Conservation (phyloP, 495 filamentous ascomycete species). For the Tuber indicum region DNA sequence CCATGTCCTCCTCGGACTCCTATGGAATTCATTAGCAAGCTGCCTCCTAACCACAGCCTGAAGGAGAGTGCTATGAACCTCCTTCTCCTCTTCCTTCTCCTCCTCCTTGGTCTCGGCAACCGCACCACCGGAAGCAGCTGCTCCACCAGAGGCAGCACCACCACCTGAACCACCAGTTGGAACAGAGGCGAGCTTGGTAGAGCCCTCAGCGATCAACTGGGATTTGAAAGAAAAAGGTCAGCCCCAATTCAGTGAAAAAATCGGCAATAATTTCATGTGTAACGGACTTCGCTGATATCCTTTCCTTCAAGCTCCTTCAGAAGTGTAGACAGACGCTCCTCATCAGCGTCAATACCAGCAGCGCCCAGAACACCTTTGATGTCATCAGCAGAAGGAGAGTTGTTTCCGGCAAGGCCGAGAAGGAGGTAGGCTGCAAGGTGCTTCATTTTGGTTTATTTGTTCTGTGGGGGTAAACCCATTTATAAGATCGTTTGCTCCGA, state of each 20-base stretch:
- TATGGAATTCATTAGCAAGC: slow-evolving; percentile 44
- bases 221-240: slow-evolving; percentile 18
- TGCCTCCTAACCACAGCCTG: slow-evolving; percentile 43
- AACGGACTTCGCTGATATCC: slow-evolving; percentile 83
- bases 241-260: background rate
- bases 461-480: slow-evolving; percentile 27
- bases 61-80: slow-evolving; percentile 47
- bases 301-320: slow-evolving; percentile 92
- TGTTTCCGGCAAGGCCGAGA: slow-evolving; percentile 87
- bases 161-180: slow-evolving; percentile 80
- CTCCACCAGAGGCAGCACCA: slow-evolving; percentile 57
- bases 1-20: slow-evolving; percentile 99
- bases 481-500: slow-evolving; percentile 9
- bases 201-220: slow-evolving; percentile 87
- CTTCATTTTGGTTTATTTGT: slow-evolving; percentile 76
- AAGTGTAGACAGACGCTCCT: slow-evolving; percentile 76
- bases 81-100: slow-evolving; percentile 66
- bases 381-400: slow-evolving; percentile 75
- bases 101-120: slow-evolving; percentile 63
- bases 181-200: slow-evolving; percentile 92
- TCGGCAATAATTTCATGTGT: background rate
- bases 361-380: slow-evolving; percentile 86
- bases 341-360: slow-evolving; percentile 92
- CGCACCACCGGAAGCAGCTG: slow-evolving; percentile 60
- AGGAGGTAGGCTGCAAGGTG: slow-evolving; percentile 99